Evolutionary conservation across 306 rosid species (phyloP).

Genomic region (Cercis canadensis): DNA sequence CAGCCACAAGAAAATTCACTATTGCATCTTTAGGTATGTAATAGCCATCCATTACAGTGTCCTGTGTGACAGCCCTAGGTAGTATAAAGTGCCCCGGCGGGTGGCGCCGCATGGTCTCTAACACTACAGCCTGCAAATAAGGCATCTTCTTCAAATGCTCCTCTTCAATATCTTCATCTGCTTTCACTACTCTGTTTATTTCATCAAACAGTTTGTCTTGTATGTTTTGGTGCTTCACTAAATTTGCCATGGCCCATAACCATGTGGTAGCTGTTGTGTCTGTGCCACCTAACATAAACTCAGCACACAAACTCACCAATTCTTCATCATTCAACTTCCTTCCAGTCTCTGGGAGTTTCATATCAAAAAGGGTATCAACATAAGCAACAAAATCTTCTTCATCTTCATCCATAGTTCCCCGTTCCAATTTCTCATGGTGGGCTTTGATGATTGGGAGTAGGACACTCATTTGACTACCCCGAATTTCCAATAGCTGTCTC

Average conservation of each 20-base stretch:
- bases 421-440: constrained; percentile 31
- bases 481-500: constrained; percentile 45
- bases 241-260: constrained; percentile 60
- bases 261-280: constrained; percentile 57
- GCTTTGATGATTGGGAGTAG: constrained; percentile 59
- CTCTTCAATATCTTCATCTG: constrained; percentile 52
- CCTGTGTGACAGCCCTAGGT: constrained; percentile 57
- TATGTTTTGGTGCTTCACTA: constrained; percentile 52
- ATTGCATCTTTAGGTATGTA: constrained; percentile 55
- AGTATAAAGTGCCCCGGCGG: constrained; percentile 62
- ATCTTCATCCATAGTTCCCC: not conserved
- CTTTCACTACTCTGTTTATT: constrained; percentile 39
- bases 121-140: constrained; percentile 54
- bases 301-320: constrained; percentile 54
- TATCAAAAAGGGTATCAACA: constrained; percentile 55
- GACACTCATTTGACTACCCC: constrained; percentile 37
- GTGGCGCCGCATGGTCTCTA: constrained; percentile 57
- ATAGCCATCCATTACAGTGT: constrained; percentile 47
- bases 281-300: constrained; percentile 57
- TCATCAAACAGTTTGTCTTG: constrained; percentile 55
- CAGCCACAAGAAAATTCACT: constrained; percentile 60
- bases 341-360: constrained; percentile 40
- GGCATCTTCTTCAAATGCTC: constrained; percentile 55
- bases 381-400: constrained; percentile 37
- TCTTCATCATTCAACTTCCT: constrained; percentile 42